These are phyloP conservation scores for Candida taoyuanica DNA, from an alignment of 805 yeast species.

Conservation along the genomic window DNA sequence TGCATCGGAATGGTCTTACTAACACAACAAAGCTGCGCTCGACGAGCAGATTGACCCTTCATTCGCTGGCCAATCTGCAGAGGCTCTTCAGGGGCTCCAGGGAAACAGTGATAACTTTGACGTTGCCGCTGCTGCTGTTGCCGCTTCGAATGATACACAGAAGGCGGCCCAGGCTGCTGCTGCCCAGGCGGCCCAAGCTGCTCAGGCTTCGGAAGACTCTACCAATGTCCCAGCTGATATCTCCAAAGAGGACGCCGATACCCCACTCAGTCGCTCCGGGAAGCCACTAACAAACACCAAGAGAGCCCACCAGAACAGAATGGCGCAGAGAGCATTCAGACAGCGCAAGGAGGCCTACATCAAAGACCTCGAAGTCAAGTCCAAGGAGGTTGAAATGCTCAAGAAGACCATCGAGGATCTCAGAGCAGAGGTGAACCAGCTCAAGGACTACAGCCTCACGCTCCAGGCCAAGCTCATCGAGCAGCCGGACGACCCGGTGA, in stretches of 20 bases:
- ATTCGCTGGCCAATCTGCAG: constrained; percentile 20
- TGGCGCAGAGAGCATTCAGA: constrained; percentile 89
- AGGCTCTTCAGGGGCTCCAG: constrained; percentile 18
- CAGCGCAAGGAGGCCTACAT: constrained; percentile 77
- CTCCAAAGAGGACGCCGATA: no score
- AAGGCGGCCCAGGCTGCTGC: constrained; percentile 1
- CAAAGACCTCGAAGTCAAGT: constrained; percentile 71
- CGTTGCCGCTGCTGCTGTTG: constrained; percentile 36
- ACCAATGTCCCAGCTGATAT: no score
- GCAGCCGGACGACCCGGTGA: constrained; percentile 38
- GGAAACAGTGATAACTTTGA: constrained; percentile 22
- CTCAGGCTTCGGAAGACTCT: no score
- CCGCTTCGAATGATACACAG: constrained; percentile 18
- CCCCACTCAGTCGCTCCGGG: constrained; percentile 22
- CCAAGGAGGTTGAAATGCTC: constrained; percentile 56
- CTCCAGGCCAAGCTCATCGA: constrained; percentile 65
- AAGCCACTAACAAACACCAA: constrained; percentile 56
- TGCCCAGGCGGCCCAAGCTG: not conserved
- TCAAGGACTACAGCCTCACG: constrained; percentile 67
- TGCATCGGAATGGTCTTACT: no score
- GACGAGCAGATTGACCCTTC: constrained; percentile 31
- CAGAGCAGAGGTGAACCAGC: constrained; percentile 62
- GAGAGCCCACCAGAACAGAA: constrained; percentile 88
- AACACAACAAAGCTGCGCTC: no score
- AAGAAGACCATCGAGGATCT: constrained; percentile 63